Conservation (phyloP, 148 eudicot species). For the Persicaria tinctoria region DNA sequence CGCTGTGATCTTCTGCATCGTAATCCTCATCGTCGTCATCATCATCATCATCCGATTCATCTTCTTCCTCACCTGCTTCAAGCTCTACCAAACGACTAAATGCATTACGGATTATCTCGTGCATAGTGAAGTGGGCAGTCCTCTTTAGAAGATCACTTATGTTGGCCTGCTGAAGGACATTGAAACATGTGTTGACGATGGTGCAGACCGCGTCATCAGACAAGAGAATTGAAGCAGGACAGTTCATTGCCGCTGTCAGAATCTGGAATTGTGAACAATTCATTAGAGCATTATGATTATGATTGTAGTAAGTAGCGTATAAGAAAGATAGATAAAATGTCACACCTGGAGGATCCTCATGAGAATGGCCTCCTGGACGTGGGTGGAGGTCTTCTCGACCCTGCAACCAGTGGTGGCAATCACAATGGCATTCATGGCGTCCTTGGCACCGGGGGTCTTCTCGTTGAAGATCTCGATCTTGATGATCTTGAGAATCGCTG, state of each 20-base stretch:
- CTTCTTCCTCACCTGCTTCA: conserved; percentile 34
- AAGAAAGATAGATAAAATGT: too few species aligned
- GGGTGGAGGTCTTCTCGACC: conserved; percentile 51
- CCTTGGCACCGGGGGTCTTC: conserved; percentile 66
- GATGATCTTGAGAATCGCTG: conserved; percentile 57
- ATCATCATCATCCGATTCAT: conserved; percentile 61
- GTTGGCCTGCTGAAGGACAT: conserved; percentile 60
- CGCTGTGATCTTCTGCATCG: conserved; percentile 18
- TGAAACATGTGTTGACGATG: conserved; percentile 69
- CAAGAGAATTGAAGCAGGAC: conserved; percentile 44
- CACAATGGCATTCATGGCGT: conserved; percentile 44
- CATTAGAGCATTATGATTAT: background rate
- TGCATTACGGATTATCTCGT: conserved; percentile 64
- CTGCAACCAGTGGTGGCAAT: conserved; percentile 58
- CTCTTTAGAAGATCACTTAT: conserved; percentile 68
- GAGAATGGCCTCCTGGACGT: conserved; percentile 56
- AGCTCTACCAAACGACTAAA: conserved; percentile 51
- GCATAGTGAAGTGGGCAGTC: conserved; percentile 60
- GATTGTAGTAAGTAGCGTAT: background rate
- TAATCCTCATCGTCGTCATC: conserved; percentile 36
- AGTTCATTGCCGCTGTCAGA: conserved; percentile 43
- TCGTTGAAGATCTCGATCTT: conserved; percentile 56
- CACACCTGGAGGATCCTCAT: conserved; percentile 52
- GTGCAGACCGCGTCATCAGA: conserved; percentile 70
- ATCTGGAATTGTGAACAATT: conserved; percentile 14